Evolutionary conservation across 108 stramenopile genomes (phyloP).

Genomic region (Fragilaria crotonensis): DNA sequence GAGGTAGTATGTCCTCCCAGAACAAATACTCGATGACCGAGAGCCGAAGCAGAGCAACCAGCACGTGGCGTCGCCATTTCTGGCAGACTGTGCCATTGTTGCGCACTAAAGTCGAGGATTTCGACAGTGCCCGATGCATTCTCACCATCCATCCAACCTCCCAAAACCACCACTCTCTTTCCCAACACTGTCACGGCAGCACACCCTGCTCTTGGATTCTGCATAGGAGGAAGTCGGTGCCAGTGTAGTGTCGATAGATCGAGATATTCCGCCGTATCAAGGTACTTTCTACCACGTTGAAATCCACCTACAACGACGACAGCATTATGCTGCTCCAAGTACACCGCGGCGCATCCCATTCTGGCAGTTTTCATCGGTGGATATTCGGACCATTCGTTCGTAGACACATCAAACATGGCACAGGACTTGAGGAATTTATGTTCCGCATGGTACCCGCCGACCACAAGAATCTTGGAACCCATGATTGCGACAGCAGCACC

Average conservation of each 20-base stretch:
- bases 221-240: constrained; percentile 2
- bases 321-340: not conserved
- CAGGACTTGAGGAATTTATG: not conserved
- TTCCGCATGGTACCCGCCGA: not conserved
- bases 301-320: constrained; percentile 1
- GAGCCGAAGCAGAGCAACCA: not conserved
- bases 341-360: constrained; percentile 4
- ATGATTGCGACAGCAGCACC: constrained; percentile 5
- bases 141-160: not conserved
- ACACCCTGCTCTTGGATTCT: not conserved
- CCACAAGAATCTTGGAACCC: not conserved
- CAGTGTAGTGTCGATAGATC: constrained; percentile 1
- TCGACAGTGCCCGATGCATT: constrained; percentile 2
- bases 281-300: not conserved
- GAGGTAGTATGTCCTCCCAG: not conserved
- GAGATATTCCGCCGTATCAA: constrained; percentile 3
- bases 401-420: not conserved
- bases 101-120: not conserved
- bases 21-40: not conserved
- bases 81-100: not conserved
- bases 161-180: constrained; percentile 1
- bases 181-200: constrained; percentile 1
- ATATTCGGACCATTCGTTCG: not conserved
- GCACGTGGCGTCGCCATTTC: not conserved
- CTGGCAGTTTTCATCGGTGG: not conserved